Base-by-base conservation (phyloP, 202 grass and related monocot genomes). In the Eragrostis tef region DNA sequence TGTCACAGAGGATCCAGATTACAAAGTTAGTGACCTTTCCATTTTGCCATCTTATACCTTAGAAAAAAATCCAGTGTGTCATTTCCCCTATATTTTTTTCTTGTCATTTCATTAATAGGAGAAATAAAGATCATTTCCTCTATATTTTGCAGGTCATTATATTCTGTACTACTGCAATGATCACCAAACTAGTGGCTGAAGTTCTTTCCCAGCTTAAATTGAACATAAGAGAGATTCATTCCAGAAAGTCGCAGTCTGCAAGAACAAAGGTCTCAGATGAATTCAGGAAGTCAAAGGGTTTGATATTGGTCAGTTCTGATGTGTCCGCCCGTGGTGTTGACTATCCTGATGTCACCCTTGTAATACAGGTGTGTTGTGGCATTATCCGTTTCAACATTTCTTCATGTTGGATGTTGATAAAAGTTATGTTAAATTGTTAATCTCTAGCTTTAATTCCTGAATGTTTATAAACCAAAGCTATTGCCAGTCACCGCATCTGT, bases 321-420 rank as follows among this genome's bases (percentile, higher is more conserved):
- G 96, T 99, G 67, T 99, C 96, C 65, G 96, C 96, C 22, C 86
- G 96, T 39, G 96, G 93, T 41, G 93, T 99, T 81, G 96, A 99
- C 86, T 99, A 99, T 74, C 96, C 93, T 62, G 93, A 99, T 91
- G 96, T 96, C 81, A 91, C 96, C 41, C 83, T 99, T 91, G 93
- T 99, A 69, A 56, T 93, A 85, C 96, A 99, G 90, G 93, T 93
- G 34, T 63, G 79, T 43, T 87, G 13, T 64, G 15, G 31, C 17
- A n/a, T 59, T 59, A 20, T 79, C 43, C 1, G 14, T 54, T 68
- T 56, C 36, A 58, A 9, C 3, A 69, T 69, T 57, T 80, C 53
- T 26, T 57, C 50, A 6, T 43, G 19, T 26, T 67, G 48, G n/a
- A 56, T 68, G 7, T 68, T 79, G 48, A 24, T 56, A 26, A 52